Evolutionary conservation across 1,284 basidiomycete genomes (phyloP).

Genomic region (Wallemia mellicola): DNA sequence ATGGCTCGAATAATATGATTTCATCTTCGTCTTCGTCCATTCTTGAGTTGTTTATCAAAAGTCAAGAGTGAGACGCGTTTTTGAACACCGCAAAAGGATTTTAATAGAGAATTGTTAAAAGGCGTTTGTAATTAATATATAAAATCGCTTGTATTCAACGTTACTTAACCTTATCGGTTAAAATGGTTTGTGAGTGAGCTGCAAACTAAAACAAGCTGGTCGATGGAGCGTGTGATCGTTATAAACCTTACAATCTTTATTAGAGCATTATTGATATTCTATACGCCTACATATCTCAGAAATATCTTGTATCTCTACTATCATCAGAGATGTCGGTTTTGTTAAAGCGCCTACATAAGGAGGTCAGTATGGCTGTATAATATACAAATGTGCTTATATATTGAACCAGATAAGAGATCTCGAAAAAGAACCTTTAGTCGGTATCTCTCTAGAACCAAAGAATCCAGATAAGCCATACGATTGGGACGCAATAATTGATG

Average conservation of each 20-base stretch:
- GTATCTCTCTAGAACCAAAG: neutral
- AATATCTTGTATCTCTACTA: neutral
- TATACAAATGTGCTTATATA: neutral
- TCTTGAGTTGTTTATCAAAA: neutral
- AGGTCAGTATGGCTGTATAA: neutral
- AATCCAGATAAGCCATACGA: neutral
- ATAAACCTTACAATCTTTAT: neutral
- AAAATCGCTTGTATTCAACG: neutral
- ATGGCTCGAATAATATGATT: neutral
- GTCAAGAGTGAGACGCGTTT: neutral
- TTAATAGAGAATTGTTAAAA: too few relatives aligned
- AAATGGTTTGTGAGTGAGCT: too few relatives aligned
- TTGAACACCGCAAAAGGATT: too few relatives aligned
- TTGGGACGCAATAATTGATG: neutral
- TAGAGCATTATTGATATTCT: neutral
- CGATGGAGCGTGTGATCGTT: too few relatives aligned
- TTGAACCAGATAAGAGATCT: neutral
- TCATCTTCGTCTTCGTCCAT: neutral
- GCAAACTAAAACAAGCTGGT: too few relatives aligned
- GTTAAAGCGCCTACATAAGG: neutral
- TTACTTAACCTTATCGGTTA: neutral
- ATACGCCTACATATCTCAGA: neutral
- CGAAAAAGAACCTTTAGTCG: neutral
- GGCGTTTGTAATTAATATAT: too few relatives aligned
- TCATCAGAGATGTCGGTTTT: neutral